Base-by-base conservation (phyloP, 164 flowering plant species). In the Liquidambar formosana region DNA sequence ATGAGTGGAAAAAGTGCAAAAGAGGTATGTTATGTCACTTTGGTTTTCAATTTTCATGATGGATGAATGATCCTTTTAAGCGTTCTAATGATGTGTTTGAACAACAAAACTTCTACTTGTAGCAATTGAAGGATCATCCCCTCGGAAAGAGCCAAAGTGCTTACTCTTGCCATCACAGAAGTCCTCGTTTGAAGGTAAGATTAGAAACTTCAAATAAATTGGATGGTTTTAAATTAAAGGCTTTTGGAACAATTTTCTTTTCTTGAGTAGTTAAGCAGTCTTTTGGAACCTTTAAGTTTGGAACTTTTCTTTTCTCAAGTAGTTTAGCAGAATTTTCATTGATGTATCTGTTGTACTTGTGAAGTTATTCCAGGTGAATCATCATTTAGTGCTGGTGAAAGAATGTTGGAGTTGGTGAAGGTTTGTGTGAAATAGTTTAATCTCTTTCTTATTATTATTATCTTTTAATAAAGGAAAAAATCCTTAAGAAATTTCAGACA, bases 1-100 rank as follows among this genome's bases (percentile, higher is more conserved):
- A 89, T 78, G 97, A 93, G 75, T 96, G 99, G 99, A 90, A 84
- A 73, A 91, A 85, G 77, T 96, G 98, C 89, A 96, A 93, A 85
- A 85, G 84, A 86, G 98, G 99, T 93, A 79, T 33, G n/a, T 63
- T 5, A 23, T 53, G 25, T 49, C 22, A 56, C 27, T 8, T 61
- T 52, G 22, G 44, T 61, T 57, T 8, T 49, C n/a, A 13, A 27
- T 61, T 57, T 8, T 49, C n/a, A 13, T 62, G 16, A 23, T 26
- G 41, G 26, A 47, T 67, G 41, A 27, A 23, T 43, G 4, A 8
- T 22, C 43, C 22, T 43, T 25, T 33, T 49, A 65, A 10, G 15
- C 19, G 3, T 25, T 63, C 62, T 11, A 14, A 16, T 51, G 44
- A 62, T 15, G n/a, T 47, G 4, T n/a, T 41, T 74, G n/a, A 38